phyloP scores from a whole-genome alignment of 257 asterid genomes.

The Gentiana straminea region DNA sequence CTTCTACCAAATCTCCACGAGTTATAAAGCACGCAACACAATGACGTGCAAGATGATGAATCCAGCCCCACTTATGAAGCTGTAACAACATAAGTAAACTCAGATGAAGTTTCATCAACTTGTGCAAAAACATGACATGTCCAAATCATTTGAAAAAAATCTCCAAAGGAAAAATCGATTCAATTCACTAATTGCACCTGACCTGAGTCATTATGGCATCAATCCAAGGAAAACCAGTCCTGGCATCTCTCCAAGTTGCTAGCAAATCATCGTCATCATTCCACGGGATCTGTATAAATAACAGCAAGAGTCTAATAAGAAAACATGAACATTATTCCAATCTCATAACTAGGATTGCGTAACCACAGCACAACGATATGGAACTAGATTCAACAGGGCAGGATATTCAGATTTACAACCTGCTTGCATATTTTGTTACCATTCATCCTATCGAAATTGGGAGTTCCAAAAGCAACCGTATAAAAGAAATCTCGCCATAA shows the following conservation, averaged over 20 bases:
- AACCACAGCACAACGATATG: too few relatives aligned
- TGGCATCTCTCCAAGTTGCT: slow-evolving; percentile 88
- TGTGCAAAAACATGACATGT: too few relatives aligned
- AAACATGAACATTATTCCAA: background rate
- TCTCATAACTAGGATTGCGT: background rate
- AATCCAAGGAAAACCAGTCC: slow-evolving; percentile 97
- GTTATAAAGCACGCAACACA: slow-evolving; percentile 93
- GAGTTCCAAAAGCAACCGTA: slow-evolving; percentile 77
- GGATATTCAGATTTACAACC: slow-evolving; percentile 28
- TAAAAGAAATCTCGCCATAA: slow-evolving; percentile 95
- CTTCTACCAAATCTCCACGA: slow-evolving; percentile 89
- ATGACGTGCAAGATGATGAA: slow-evolving; percentile 97
- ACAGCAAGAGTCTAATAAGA: background rate
- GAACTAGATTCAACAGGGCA: slow-evolving; percentile 5
- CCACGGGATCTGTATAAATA: slow-evolving; percentile 70
- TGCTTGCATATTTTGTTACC: slow-evolving; percentile 85
- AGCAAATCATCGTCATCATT: slow-evolving; percentile 58
- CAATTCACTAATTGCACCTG: slow-evolving; percentile 2
- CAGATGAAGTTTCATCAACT: background rate
- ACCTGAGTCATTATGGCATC: slow-evolving; percentile 99
- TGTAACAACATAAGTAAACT: slow-evolving; percentile 19
- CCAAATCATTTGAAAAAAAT: too few relatives aligned
- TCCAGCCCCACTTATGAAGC: slow-evolving; percentile 96
- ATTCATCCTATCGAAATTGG: slow-evolving; percentile 76
- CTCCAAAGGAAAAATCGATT: too few relatives aligned